Evolutionary conservation across 345 rosid genomes (phyloP).

Genomic region (Ceriops tagal): DNA sequence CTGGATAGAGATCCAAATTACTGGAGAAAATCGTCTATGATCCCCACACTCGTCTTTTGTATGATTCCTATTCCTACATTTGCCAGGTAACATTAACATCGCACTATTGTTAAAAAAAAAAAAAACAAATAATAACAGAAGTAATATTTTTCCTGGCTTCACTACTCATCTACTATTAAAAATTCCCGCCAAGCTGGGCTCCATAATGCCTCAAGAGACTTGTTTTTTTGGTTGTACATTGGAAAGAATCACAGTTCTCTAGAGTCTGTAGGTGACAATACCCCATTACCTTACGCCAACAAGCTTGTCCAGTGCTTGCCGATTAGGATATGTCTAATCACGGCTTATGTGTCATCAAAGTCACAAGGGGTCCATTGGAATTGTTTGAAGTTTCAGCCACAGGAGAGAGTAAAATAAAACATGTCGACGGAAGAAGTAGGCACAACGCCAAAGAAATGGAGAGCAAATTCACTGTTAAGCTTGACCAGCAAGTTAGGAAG

Average conservation of each 20-base stretch:
- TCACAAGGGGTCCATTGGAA: neutral
- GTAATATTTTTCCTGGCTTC: slow-evolving; percentile 9
- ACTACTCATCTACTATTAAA: no score
- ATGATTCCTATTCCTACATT: neutral
- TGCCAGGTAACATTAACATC: no score
- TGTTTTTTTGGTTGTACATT: no score
- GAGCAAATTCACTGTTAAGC: neutral
- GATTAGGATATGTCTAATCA: neutral
- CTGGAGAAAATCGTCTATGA: no score
- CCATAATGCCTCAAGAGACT: neutral
- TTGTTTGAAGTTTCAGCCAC: neutral
- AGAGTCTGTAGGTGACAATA: no score
- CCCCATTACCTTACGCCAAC: neutral
- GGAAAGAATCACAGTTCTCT: no score
- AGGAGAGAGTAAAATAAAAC: neutral
- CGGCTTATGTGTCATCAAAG: neutral
- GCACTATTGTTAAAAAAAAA: no score
- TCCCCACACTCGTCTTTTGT: neutral
- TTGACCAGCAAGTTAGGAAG: neutral
- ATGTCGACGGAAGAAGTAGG: no score
- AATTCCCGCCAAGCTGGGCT: slow-evolving; percentile 5
- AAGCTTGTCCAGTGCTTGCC: neutral
- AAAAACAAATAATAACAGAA: neutral
- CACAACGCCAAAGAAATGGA: no score
- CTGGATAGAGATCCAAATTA: no score